phyloP scores from a whole-genome alignment of 2,329 filamentous ascomycete genomes.

The Penicillium rolfsii region DNA sequence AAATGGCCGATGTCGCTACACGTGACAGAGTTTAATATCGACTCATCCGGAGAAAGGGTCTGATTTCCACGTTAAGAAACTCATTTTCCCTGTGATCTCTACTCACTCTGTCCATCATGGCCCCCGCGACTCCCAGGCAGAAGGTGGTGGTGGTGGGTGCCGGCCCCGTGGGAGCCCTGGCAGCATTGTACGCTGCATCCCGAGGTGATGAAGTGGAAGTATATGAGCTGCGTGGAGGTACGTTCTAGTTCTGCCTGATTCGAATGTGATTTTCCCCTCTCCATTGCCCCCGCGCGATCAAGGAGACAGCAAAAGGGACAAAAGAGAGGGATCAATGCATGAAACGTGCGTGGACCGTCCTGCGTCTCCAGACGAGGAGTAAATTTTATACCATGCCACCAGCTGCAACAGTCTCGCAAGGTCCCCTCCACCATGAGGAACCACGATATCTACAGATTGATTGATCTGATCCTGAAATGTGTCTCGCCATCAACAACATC shows the following conservation, averaged over 20 bases:
- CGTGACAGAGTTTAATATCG: constrained; percentile 16
- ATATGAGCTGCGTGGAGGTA: constrained; percentile 91
- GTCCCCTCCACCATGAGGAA: constrained; percentile 9
- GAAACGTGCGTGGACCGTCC: background rate
- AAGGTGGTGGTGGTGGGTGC: constrained; percentile 87
- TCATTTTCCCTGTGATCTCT: background rate
- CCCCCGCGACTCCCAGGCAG: constrained; percentile 45
- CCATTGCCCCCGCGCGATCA: background rate
- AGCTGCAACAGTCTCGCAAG: constrained; percentile 11
- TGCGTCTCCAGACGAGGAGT: background rate
- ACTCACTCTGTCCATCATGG: constrained; percentile 10
- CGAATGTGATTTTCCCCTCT: background rate
- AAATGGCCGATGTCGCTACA: constrained; percentile 23
- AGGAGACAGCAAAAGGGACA: background rate
- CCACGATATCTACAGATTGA: background rate
- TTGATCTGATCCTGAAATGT: background rate
- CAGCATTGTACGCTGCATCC: constrained; percentile 87
- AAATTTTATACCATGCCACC: constrained; percentile 9
- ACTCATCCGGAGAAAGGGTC: constrained; percentile 3
- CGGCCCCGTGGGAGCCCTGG: constrained; percentile 88
- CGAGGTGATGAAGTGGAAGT: constrained; percentile 88
- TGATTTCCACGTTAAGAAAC: background rate
- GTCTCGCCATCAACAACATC: background rate
- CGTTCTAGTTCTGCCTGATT: constrained; percentile 36
- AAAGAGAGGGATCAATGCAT: background rate